Base-by-base conservation (phyloP, 2,329 filamentous ascomycete species). In the Aspergillus sp. region DNA sequence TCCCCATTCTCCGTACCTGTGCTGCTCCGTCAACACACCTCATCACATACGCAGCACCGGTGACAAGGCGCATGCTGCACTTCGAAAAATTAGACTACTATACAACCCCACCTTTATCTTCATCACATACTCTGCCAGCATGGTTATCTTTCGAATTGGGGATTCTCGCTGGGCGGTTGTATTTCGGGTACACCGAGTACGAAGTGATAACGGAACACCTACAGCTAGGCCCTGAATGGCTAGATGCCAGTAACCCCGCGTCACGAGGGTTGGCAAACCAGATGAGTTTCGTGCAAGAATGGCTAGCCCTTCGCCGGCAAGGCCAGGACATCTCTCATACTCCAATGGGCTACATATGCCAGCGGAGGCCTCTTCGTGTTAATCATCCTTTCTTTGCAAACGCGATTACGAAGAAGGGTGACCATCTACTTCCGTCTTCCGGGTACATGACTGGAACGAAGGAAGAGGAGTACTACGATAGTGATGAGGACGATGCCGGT, bases 71-170 rank as follows among this genome's bases (percentile, higher is more conserved):
- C 1, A 90, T 90, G 87, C 68, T 83, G 0, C 74, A 80, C 4
- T 88, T 90, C 72, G 84, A 86, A 64, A 63, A 68, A 0, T 72
- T 90, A 0, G 66, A 68, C 0, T 89, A 81, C 67, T 85, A 83
- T 64, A 72, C 80, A 0, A 73, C 86, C 0, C 87, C 88, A 0
- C 25, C 70, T 0, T 70, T 86, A 0, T 78, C 82, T 0, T 1
- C 38, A 0, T 53, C 64, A 0, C 82, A 78, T 74, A 49, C 63
- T 1, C 70, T 81, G 0, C 86, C 87, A 0, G 17, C 59, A 0
- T 88, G 84, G 84, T 73, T 90, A 0, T 75, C 70, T 0, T 77
- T 85, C 1, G 84, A 90, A 64, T 67, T 90, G 0, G 87, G 87
- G 0, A 77, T 90, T 4, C 78, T 88, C 50, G 77, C 84, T 0